Evolutionary conservation across 306 rosid species (phyloP).

Genomic region (Dicorynia guianensis): DNA sequence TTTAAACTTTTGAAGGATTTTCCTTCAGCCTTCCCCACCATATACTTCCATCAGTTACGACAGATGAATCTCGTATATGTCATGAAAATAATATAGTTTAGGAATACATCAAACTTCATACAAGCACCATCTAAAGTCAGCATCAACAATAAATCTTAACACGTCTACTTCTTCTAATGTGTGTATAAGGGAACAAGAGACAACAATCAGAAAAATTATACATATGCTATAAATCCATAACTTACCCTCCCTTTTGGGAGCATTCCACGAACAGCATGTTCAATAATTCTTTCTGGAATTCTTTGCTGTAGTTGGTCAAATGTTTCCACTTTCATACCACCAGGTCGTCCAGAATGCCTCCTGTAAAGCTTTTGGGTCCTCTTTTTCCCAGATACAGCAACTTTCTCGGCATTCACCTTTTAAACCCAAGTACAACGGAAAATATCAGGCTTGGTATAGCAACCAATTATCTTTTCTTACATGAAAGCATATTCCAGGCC

Average conservation of each 20-base stretch:
- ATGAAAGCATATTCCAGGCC: conserved; percentile 6
- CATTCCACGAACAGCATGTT: conserved; percentile 99
- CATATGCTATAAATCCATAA: conserved; percentile 11
- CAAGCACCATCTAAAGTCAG: conserved; percentile 3
- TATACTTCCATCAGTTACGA: not conserved
- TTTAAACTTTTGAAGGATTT: not conserved
- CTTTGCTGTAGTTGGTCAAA: conserved; percentile 92
- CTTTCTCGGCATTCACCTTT: conserved; percentile 94
- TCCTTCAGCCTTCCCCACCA: conserved; percentile 6
- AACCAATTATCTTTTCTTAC: not conserved
- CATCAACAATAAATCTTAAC: not conserved
- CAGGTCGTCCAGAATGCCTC: conserved; percentile 99
- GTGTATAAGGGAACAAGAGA: not conserved
- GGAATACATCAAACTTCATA: not conserved
- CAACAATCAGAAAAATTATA: no score
- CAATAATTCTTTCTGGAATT: conserved; percentile 93
- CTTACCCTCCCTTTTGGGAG: conserved; percentile 99
- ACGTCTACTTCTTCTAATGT: conserved; percentile 22
- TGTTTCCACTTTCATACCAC: conserved; percentile 96
- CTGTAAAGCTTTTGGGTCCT: conserved; percentile 92
- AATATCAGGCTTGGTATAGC: conserved; percentile 28
- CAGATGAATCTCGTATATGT: conserved; percentile 27
- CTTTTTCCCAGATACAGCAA: conserved; percentile 94
- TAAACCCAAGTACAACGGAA: conserved; percentile 39
- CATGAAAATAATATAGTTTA: conserved; percentile 20